phyloP scores from a whole-genome alignment of 176 grass and related monocot genomes.

The Ananas comosus region DNA sequence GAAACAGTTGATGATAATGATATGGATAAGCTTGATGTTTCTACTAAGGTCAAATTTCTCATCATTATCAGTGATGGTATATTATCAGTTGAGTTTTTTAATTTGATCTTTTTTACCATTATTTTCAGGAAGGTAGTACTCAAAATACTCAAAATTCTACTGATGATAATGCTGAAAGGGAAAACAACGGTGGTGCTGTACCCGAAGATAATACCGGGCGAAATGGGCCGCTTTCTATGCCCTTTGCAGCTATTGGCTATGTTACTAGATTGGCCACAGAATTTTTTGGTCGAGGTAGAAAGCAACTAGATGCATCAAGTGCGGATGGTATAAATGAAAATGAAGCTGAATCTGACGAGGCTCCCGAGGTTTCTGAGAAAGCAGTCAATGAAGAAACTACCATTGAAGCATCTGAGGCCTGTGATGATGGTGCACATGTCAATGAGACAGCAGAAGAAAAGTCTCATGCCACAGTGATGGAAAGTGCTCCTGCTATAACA shows the following conservation, averaged over 20 bases:
- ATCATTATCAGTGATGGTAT: slow-evolving; percentile 3
- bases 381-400: background rate
- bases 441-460: slow-evolving; percentile 6
- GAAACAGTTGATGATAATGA: slow-evolving; percentile 93
- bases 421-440: background rate
- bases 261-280: background rate
- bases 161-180: slow-evolving; percentile 29
- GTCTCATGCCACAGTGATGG: too few relatives aligned
- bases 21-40: slow-evolving; percentile 41
- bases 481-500: background rate
- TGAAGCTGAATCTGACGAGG: background rate
- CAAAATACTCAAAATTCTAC: slow-evolving; percentile 13
- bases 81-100: slow-evolving; percentile 11
- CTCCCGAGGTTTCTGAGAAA: background rate
- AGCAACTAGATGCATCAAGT: background rate
- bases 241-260: background rate
- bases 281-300: slow-evolving; percentile 1
- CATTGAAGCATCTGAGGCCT: background rate
- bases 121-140: slow-evolving; percentile 26
- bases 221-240: slow-evolving; percentile 1
- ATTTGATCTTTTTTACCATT: slow-evolving; percentile 13
- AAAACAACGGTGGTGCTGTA: background rate
- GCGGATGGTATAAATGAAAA: background rate
- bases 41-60: slow-evolving; percentile 46
- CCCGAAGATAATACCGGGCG: background rate